A percentile compares a stretch with the other conserved stretches of the same genome.
phyloP scores from a whole-genome alignment of 805 yeast genomes.

The Wickerhamomyces xylosicus region DNA sequence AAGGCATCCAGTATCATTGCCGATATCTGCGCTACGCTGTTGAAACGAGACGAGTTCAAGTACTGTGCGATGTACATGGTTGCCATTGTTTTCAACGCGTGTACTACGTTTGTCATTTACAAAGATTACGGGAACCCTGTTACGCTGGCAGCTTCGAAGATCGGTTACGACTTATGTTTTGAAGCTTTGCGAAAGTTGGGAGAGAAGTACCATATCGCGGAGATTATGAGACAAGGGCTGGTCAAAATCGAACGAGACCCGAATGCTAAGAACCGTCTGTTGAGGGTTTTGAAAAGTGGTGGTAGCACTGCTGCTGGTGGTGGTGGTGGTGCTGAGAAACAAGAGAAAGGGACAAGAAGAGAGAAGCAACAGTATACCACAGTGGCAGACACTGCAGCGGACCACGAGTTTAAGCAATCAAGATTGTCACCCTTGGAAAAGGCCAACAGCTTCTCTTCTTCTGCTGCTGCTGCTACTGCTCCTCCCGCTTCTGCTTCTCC shows the following conservation, averaged over 20 bases:
- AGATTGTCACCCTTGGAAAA: too few species aligned
- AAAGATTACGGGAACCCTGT: conserved; percentile 29
- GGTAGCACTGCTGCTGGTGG: too few species aligned
- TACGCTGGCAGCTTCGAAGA: conserved; percentile 26
- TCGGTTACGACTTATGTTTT: conserved; percentile 22
- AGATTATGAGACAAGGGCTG: conserved; percentile 41
- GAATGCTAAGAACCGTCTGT: conserved; percentile 11
- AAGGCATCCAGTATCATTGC: conserved; percentile 74
- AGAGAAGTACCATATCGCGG: conserved; percentile 42
- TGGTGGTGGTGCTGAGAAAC: neutral
- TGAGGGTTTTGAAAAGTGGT: neutral
- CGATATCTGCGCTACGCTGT: conserved; percentile 45
- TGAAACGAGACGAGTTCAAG: conserved; percentile 36
- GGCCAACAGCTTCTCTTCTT: too few species aligned
- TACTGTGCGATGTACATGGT: conserved; percentile 51
- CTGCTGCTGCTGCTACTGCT: too few species aligned
- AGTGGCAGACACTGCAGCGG: too few species aligned
- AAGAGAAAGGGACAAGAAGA: neutral
- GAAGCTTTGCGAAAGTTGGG: conserved; percentile 30
- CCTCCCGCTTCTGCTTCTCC: too few species aligned
- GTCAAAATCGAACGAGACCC: conserved; percentile 29
- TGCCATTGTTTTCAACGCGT: conserved; percentile 51
- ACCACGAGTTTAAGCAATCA: conserved; percentile 1
- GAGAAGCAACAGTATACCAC: neutral
- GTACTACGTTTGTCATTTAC: conserved; percentile 65